These are phyloP conservation scores for Arthroderma uncinatum DNA, from an alignment of 2,329 filamentous ascomycete species.

Conservation along the genomic window DNA sequence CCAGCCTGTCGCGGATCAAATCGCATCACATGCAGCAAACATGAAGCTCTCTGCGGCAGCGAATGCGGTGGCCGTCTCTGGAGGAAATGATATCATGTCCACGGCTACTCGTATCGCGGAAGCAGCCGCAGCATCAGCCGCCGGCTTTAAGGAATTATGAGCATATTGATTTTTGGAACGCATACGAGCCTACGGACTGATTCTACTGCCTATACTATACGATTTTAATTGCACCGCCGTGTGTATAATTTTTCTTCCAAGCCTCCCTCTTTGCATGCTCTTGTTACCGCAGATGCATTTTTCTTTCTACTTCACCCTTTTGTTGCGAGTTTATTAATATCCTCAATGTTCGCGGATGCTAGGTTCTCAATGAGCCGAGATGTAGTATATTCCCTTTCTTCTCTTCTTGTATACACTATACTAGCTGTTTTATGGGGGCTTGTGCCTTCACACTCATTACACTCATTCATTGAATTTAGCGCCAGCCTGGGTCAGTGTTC, in stretches of 20 bases:
- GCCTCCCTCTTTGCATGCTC: neutral
- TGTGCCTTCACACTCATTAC: neutral
- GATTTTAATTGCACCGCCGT: neutral
- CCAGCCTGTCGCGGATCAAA: slow-evolving; percentile 41
- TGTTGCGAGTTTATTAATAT: neutral
- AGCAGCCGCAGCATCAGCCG: neutral
- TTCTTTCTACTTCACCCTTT: neutral
- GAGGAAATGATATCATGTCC: neutral
- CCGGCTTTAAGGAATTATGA: slow-evolving; percentile 13
- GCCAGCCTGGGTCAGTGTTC: too few relatives aligned
- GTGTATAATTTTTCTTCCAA: neutral
- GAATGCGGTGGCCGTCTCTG: slow-evolving; percentile 7
- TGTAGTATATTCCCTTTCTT: neutral
- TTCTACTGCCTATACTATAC: neutral
- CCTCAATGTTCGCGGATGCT: neutral
- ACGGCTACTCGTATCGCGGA: neutral
- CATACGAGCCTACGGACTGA: neutral
- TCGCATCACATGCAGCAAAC: slow-evolving; percentile 11
- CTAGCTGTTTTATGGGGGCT: neutral
- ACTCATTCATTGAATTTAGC: neutral
- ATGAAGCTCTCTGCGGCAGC: slow-evolving; percentile 13
- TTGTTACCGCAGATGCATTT: neutral
- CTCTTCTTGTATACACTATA: neutral
- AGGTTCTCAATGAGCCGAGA: neutral
- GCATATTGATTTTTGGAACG: neutral